A percentile compares a stretch with the other conserved stretches of the same genome.
Conservation (phyloP, 1,139 yeast genomes). For the Hansenula sp. region DNA sequence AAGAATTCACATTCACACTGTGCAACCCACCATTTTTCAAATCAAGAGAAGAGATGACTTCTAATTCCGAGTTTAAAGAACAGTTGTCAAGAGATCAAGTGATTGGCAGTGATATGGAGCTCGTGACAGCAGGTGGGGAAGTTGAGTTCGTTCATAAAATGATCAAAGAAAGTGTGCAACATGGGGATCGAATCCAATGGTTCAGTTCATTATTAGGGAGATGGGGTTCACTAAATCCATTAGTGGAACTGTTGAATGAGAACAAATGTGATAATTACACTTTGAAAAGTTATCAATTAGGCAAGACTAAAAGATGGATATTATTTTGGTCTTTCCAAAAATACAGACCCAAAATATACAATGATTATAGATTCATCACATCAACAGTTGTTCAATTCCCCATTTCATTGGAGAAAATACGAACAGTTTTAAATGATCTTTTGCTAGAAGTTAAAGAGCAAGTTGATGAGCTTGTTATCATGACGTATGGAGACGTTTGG, state of each 20-base stretch:
- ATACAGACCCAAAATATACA: slow-evolving; percentile 12
- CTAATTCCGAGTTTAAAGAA: slow-evolving; percentile 6
- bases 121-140: slow-evolving; percentile 40
- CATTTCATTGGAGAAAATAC: slow-evolving; percentile 8
- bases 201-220: slow-evolving; percentile 37
- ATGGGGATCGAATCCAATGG: slow-evolving; percentile 25
- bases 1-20: slow-evolving; percentile 26
- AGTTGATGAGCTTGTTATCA: neutral
- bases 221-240: slow-evolving; percentile 24
- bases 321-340: slow-evolving; percentile 34
- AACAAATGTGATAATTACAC: slow-evolving; percentile 24
- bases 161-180: slow-evolving; percentile 27
- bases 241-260: slow-evolving; percentile 21
- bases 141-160: slow-evolving; percentile 30
- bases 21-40: slow-evolving; percentile 46
- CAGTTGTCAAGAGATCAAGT: slow-evolving; percentile 16
- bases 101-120: slow-evolving; percentile 25
- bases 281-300: slow-evolving; percentile 28
- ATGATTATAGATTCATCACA: slow-evolving; percentile 4
- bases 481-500: slow-evolving; percentile 28
- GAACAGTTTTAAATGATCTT: neutral
- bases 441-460: slow-evolving; percentile 1
- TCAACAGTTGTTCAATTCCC: slow-evolving; percentile 13
- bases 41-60: slow-evolving; percentile 27
- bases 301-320: slow-evolving; percentile 36